Evolutionary conservation across 352 stramenopile species (phyloP).

Genomic region (Pythium sp.): DNA sequence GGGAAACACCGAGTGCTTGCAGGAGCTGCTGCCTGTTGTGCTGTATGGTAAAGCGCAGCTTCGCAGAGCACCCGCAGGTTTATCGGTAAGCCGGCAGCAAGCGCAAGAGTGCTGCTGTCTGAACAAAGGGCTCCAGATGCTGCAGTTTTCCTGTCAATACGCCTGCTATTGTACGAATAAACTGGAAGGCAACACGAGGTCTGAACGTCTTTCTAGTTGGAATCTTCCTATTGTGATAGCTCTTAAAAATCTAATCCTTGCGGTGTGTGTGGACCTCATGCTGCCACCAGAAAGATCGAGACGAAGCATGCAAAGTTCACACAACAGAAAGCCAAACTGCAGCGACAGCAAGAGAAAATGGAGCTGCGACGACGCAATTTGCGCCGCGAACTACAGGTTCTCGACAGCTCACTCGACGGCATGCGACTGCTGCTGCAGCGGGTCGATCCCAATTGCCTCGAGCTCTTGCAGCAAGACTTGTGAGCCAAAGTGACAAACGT

Average conservation of each 20-base stretch:
- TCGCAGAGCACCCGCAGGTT: background rate
- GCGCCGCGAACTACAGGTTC: slow-evolving; percentile 29
- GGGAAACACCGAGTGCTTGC: slow-evolving; percentile 23
- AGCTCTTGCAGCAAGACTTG: slow-evolving; percentile 5
- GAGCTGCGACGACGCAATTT: slow-evolving; percentile 25
- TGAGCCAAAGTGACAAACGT: background rate
- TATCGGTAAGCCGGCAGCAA: background rate
- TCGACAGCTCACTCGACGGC: slow-evolving; percentile 33
- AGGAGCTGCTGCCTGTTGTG: slow-evolving; percentile 35
- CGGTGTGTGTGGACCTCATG: background rate
- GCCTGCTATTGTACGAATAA: slow-evolving; percentile 33
- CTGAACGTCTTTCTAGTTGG: background rate
- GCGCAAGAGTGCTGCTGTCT: slow-evolving; percentile 1
- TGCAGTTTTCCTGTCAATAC: slow-evolving; percentile 72
- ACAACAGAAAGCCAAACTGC: slow-evolving; percentile 13
- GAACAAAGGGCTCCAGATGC: slow-evolving; percentile 31
- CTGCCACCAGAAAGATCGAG: slow-evolving; percentile 11
- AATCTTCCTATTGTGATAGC: background rate
- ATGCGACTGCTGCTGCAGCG: slow-evolving; percentile 43
- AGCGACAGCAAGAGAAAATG: slow-evolving; percentile 2
- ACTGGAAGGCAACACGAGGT: slow-evolving; percentile 39
- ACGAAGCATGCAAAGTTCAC: slow-evolving; percentile 3
- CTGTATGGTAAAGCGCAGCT: slow-evolving; percentile 25
- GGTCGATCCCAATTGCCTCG: slow-evolving; percentile 28
- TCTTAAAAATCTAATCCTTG: background rate